A percentile compares a stretch with the other conserved stretches of the same genome.
phyloP scores from a whole-genome alignment of 2,329 filamentous ascomycete species.

The Xylariaceae sp. region DNA sequence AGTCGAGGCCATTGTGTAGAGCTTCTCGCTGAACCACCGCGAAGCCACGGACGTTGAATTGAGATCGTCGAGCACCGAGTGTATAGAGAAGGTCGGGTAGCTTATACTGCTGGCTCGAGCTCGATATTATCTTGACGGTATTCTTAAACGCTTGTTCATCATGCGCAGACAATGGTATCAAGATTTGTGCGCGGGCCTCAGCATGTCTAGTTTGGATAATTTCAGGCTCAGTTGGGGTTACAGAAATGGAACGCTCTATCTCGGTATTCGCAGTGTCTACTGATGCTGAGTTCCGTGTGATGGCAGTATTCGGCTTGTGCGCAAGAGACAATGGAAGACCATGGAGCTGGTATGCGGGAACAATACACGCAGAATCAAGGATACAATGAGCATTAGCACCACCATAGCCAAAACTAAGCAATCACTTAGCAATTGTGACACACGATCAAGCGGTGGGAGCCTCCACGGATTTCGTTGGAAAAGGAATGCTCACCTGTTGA shows the following conservation, averaged over 20 bases:
- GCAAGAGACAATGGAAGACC: no score
- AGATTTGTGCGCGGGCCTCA: neutral
- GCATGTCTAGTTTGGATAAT: neutral
- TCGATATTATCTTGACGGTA: neutral
- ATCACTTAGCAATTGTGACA: no score
- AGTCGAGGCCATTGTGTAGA: neutral
- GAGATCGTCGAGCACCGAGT: conserved; percentile 9
- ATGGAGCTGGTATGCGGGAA: no score
- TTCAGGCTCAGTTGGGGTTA: neutral
- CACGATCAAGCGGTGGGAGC: neutral
- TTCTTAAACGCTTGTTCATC: neutral
- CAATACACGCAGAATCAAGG: conserved; percentile 20
- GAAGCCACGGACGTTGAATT: conserved; percentile 8
- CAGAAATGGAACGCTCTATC: neutral
- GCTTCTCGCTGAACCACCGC: conserved; percentile 5
- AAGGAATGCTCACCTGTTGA: conserved; percentile 19
- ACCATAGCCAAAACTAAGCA: conserved; percentile 32
- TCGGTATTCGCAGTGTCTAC: neutral
- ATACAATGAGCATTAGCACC: conserved; percentile 30
- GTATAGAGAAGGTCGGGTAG: conserved; percentile 19
- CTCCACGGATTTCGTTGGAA: neutral
- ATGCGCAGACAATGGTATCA: neutral
- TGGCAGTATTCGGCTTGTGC: no score
- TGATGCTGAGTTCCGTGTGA: neutral
- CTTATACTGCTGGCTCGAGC: neutral